Evolutionary conservation across 1,139 yeast species (phyloP), one percentile per base, ranked within the genome.

Genomic region (Geotrichum bryndzae): DNA sequence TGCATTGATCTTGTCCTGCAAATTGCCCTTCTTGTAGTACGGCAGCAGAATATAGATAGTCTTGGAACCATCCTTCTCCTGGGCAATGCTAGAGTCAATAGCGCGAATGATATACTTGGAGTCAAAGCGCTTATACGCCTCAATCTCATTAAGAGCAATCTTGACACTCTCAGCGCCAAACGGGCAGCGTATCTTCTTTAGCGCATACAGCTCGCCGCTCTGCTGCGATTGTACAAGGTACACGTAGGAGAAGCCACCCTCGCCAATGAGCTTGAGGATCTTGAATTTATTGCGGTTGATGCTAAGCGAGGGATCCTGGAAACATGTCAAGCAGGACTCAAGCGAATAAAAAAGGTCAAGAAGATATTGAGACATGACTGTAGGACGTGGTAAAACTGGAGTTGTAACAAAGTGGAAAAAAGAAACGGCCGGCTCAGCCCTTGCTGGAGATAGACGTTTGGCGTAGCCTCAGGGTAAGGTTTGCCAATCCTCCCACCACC

Each of bases 211-310:
- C 35, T 84, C 79, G 59, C 81, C 80, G 56, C 78, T 77, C 27
- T 69, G 69, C 29, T 69, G 69, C 63, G 76, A 73, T 67, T 81
- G 80, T 8, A 90, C 96, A 48, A 90, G 77, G 70, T 92, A 92
- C n/a, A 90, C 96, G 69, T 88, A 90, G 1, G 96, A 86, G 70
- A 88, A 88, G 6, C 96, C 96, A 1, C 96, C 96, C 60, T 91
- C 97, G 10, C 96, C 96, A 6, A 92, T 76, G 27, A 92, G 79
- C 65, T 84, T 82, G 58, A 84, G 76, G n/a, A 92, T 87, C 56
- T 69, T 68, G 66, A 75, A 74, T 60, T 69, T 68, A 50, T 74
- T 72, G 46, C 74, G 66, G 66, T 76, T 75, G 53, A 78, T 69
- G 41, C 67, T 65, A 23, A 77, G 68, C 25, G 70, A 66, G 5